Conservation (phyloP, 2,329 filamentous ascomycete species). For the Phialocephala sp. region DNA sequence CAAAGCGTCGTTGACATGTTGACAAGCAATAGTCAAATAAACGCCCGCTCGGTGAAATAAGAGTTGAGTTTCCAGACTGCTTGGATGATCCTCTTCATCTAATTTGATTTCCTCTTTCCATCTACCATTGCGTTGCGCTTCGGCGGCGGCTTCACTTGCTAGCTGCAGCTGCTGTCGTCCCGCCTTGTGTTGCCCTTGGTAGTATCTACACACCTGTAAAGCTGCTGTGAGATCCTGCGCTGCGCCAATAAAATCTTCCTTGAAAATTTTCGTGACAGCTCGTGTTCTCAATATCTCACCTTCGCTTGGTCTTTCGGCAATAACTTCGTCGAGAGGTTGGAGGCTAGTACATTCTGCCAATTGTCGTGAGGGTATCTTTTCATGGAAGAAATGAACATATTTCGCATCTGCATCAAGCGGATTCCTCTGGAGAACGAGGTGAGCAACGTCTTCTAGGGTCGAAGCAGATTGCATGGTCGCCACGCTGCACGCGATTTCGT, state of each 20-base stretch:
- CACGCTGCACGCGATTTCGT: slow-evolving; percentile 84
- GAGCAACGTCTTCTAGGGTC: slow-evolving; percentile 76
- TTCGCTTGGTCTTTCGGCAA: slow-evolving; percentile 66
- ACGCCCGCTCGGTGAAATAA: slow-evolving; percentile 77
- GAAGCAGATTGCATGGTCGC: slow-evolving; percentile 83
- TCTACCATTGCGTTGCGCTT: slow-evolving; percentile 42
- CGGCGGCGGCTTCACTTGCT: slow-evolving; percentile 46
- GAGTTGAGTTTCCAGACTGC: slow-evolving; percentile 75
- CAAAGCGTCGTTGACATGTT: slow-evolving; percentile 64
- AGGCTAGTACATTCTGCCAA: slow-evolving; percentile 75
- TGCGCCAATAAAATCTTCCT: slow-evolving; percentile 74
- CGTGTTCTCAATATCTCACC: slow-evolving; percentile 73
- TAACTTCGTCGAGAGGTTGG: slow-evolving; percentile 69
- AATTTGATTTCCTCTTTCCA: slow-evolving; percentile 57
- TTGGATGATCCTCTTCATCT: slow-evolving; percentile 71
- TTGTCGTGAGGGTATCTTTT: slow-evolving; percentile 81
- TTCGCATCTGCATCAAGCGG: slow-evolving; percentile 74
- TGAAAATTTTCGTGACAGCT: slow-evolving; percentile 76
- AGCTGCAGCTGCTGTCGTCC: slow-evolving; percentile 55
- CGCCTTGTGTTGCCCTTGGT: slow-evolving; percentile 42
- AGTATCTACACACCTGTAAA: slow-evolving; percentile 53
- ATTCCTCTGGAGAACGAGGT: slow-evolving; percentile 73
- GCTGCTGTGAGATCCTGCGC: slow-evolving; percentile 73
- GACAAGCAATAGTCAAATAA: slow-evolving; percentile 74
- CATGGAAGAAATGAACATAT: slow-evolving; percentile 92